Percentiles rank a stretch among this genome's conserved stretches.
phyloP scores from a whole-genome alignment of 2,329 filamentous ascomycete species.

The Aspergillus thermomutatus region DNA sequence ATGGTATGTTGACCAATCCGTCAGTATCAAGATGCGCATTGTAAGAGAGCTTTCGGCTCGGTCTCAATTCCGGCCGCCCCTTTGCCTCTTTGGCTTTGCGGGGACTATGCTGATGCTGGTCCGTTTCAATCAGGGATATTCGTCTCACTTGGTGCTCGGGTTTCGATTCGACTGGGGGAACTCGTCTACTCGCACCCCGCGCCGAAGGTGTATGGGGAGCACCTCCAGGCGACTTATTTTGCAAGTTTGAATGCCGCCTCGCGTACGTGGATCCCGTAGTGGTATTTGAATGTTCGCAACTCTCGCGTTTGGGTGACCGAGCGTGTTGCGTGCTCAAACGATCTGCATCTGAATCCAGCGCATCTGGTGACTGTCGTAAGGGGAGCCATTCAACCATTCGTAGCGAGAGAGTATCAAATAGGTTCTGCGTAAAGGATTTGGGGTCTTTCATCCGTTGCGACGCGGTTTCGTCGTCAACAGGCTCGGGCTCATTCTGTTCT shows the following conservation, averaged over 20 bases:
- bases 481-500: constrained; percentile 8
- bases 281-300: constrained; percentile 4
- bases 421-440: constrained; percentile 60
- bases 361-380: constrained; percentile 30
- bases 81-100: constrained; percentile 33
- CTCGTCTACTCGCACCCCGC: constrained; percentile 19
- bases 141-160: constrained; percentile 39
- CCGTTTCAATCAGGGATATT: constrained; percentile 36
- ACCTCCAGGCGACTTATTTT: constrained; percentile 2
- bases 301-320: constrained; percentile 13
- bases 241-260: constrained; percentile 5
- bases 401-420: constrained; percentile 48
- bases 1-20: constrained; percentile 29
- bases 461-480: constrained; percentile 19
- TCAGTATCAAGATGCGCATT: constrained; percentile 28
- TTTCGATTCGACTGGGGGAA: constrained; percentile 37
- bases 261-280: constrained; percentile 9
- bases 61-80: constrained; percentile 26
- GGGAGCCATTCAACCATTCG: constrained; percentile 48
- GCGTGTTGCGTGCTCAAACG: constrained; percentile 1
- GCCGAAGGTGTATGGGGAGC: constrained; percentile 31
- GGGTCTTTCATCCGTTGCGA: constrained; percentile 49
- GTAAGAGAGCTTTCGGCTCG: constrained; percentile 28
- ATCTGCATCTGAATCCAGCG: constrained; percentile 14
- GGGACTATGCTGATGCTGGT: constrained; percentile 33